These are phyloP conservation scores for Rostrohypoxylon terebratum DNA, from an alignment of 495 filamentous ascomycete genomes.

Conservation along the genomic window DNA sequence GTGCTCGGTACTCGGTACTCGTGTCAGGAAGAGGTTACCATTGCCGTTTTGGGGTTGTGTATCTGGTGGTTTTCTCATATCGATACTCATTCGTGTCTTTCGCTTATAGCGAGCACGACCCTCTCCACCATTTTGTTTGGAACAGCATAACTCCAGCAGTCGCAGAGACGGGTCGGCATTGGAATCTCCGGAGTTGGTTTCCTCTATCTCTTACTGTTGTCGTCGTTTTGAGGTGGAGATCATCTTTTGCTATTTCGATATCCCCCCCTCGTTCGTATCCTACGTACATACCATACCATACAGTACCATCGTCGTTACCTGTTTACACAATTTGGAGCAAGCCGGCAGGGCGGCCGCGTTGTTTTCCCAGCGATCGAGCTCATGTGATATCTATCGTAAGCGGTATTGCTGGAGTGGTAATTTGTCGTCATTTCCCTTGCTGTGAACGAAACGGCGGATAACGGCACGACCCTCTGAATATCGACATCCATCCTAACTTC, in stretches of 20 bases:
- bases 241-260: slow-evolving; percentile 42
- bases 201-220: slow-evolving; percentile 40
- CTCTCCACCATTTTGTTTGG: slow-evolving; percentile 42
- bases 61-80: slow-evolving; percentile 44
- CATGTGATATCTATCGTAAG: slow-evolving; percentile 43
- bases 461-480: slow-evolving; percentile 22
- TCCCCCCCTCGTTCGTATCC: slow-evolving; percentile 48
- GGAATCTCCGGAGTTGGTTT: slow-evolving; percentile 46
- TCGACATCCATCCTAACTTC: slow-evolving; percentile 39
- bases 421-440: slow-evolving; percentile 31
- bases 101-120: slow-evolving; percentile 42
- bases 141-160: slow-evolving; percentile 33
- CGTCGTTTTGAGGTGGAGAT: slow-evolving; percentile 39
- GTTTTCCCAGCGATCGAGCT: slow-evolving; percentile 33
- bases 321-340: slow-evolving; percentile 40
- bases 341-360: slow-evolving; percentile 39
- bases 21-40: slow-evolving; percentile 18
- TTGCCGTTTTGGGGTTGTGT: slow-evolving; percentile 33
- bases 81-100: slow-evolving; percentile 47
- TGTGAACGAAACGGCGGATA: slow-evolving; percentile 24
- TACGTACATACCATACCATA: slow-evolving; percentile 47
- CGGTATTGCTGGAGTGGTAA: slow-evolving; percentile 38
- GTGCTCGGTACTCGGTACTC: slow-evolving; percentile 15
- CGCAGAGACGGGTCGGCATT: slow-evolving; percentile 47
- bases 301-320: slow-evolving; percentile 47